Base-by-base conservation (phyloP, 495 filamentous ascomycete genomes). In the Pyrenula aspistea region DNA sequence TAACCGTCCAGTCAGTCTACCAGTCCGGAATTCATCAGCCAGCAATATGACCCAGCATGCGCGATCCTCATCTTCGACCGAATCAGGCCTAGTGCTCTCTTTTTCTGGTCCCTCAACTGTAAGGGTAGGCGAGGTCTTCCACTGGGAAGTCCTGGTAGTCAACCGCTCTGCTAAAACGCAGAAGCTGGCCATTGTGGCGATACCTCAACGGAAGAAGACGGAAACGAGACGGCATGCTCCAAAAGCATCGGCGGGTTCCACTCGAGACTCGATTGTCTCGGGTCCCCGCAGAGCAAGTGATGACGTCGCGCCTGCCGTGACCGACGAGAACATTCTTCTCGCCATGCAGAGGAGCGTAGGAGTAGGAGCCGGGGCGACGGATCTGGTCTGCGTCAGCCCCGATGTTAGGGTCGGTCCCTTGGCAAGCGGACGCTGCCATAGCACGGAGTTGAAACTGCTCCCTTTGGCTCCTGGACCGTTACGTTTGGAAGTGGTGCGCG, bases 111-210 rank as follows among this genome's bases (percentile, higher is more conserved):
- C 87, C 10, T 64, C 68, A 12, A 62, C 65, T 21, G 82, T 87
- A 23, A 74, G 78, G 53, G 80, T 89, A 2, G 89, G 91, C 2
- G 80, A 89, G 47, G 78, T 82, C 12, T 95, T 97, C 66, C 70
- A 73, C n/a, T 96, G 91, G 92, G 77, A 80, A 48, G 81, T 95
- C 20, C 90, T 95, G 65, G 83, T 97, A 21, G 86, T 95, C 53
- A 97, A 97, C 67, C 85, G 87, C 36, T 85, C 80, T 24, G 66
- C 72, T 50, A 66, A 74, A 22, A 70, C 84, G 24, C 83, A 88
- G 10, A 94, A 91, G 63, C 80, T 97, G 23, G 84, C 87, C 4
- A 76, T 97, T 21, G 68, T 87, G n/a, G 84, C 83, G 1, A 80
- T 95, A 23, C 88, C 89, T 0, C 87, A 84, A 58, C 78, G 89